A percentile compares a stretch with the other conserved stretches of the same genome.
phyloP scores from a whole-genome alignment of 1,139 yeast species.

The Zygosaccharomyces pseudobailii region DNA sequence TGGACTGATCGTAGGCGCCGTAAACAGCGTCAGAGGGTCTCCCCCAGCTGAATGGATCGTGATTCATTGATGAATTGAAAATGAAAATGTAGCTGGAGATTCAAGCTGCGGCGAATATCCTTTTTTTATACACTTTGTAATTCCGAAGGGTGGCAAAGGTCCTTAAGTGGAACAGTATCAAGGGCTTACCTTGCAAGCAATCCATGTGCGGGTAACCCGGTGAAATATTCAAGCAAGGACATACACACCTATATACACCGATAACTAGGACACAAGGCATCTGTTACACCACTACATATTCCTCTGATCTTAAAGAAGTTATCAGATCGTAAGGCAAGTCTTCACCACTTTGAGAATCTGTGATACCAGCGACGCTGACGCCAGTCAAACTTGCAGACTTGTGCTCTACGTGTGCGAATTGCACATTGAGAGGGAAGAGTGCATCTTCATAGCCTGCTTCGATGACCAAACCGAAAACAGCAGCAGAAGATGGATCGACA shows the following conservation, averaged over 20 bases:
- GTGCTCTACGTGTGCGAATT: constrained; percentile 20
- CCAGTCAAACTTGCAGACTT: constrained; percentile 42
- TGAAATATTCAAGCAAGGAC: background rate
- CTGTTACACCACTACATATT: constrained; percentile 52
- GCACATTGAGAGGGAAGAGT: constrained; percentile 66
- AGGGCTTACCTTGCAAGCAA: background rate
- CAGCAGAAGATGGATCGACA: constrained; percentile 51
- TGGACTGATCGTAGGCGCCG: constrained; percentile 69
- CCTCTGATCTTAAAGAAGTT: constrained; percentile 57
- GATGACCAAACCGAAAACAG: constrained; percentile 75
- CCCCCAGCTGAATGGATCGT: constrained; percentile 95
- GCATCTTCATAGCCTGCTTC: constrained; percentile 76
- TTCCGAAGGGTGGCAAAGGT: constrained; percentile 3
- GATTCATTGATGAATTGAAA: constrained; percentile 60
- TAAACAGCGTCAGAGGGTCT: constrained; percentile 80
- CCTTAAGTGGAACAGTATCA: background rate
- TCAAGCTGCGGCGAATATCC: background rate
- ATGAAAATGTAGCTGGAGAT: background rate
- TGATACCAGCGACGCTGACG: constrained; percentile 44
- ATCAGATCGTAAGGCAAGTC: constrained; percentile 71
- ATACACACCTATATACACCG: background rate
- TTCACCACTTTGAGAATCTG: constrained; percentile 36
- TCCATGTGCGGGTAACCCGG: background rate
- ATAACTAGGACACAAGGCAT: background rate
- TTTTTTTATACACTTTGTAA: no score